Evolutionary conservation across 2,329 filamentous ascomycete species (phyloP), one percentile per base, ranked within the genome.

Genomic region (Pyrenochaeta sp.): DNA sequence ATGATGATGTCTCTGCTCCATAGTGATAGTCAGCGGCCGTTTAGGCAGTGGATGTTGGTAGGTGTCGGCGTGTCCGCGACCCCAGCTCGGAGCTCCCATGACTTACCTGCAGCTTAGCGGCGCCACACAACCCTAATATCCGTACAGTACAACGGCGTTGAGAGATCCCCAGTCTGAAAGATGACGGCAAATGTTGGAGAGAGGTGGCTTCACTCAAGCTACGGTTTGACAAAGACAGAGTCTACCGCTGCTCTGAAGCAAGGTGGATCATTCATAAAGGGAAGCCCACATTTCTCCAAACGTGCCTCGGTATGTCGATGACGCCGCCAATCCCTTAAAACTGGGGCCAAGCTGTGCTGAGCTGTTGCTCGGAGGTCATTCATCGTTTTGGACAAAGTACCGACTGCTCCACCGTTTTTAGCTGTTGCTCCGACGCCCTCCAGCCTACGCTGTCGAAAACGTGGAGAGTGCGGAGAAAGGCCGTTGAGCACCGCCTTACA

Each of bases 61-160:
- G 50, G 42, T 34, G 46, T 60, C 59, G 62, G 62, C 54, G 52
- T 61, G 51, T 48, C 62, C 62, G 19, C 19, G 62, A 55, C 28
- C 28, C 27, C 30, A 45, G 45, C 47, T 45, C 47, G 34, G 28
- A 56, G 55, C 54, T 57, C 45, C 54, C 45, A 65, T 58, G 45
- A 52, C 57, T 50, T 60, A 58, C 50, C 47, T 52, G 34, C 37
- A 40, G 46, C 51, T 44, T 61, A 55, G 52, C 58, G 51, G 52
- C 58, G 51, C 61, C 59, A 57, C 64, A 62, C 64, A 45, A 47
- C 9, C 28, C 28, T 13, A 22, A 13, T 19, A 34, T 13, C 19
- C 32, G 32, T 25, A 27, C 28, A 44, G 44, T 22, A 50, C 40
- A 40, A 55, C 12, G 22, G 22, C 10, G 19, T 19, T 40, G 24